Conservation (phyloP, 1,139 yeast species). For the Meyerozyma athensensis region DNA sequence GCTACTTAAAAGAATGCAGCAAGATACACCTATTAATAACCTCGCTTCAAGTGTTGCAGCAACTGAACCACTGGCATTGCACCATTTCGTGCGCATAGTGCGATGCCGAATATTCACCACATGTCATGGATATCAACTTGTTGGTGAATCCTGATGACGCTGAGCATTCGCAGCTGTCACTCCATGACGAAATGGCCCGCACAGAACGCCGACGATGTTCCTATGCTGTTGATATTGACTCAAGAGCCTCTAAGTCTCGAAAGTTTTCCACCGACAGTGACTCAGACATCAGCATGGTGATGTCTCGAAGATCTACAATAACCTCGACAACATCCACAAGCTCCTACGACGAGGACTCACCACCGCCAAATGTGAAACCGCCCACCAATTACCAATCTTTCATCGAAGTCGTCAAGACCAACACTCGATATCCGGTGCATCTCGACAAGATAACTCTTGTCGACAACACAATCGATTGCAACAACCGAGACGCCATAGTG, state of each 20-base stretch:
- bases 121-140: not conserved
- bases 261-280: constrained; percentile 1
- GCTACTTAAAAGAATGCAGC: no score
- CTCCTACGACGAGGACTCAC: constrained; percentile 2
- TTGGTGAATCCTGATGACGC: not conserved
- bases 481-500: constrained; percentile 1
- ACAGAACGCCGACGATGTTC: not conserved
- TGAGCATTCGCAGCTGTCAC: not conserved
- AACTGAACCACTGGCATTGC: no score
- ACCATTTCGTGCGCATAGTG: no score
- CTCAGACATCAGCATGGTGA: not conserved
- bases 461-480: not conserved
- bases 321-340: not conserved
- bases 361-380: not conserved
- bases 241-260: not conserved
- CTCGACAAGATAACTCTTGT: not conserved
- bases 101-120: constrained; percentile 1
- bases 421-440: not conserved
- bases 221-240: not conserved
- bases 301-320: not conserved
- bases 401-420: not conserved
- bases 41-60: no score
- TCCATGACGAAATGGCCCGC: not conserved
- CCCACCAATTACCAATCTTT: constrained; percentile 1
- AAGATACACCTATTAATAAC: no score